These are phyloP conservation scores for Bipolaris oryzae DNA, from an alignment of 2,329 filamentous ascomycete species.

Conservation along the genomic window DNA sequence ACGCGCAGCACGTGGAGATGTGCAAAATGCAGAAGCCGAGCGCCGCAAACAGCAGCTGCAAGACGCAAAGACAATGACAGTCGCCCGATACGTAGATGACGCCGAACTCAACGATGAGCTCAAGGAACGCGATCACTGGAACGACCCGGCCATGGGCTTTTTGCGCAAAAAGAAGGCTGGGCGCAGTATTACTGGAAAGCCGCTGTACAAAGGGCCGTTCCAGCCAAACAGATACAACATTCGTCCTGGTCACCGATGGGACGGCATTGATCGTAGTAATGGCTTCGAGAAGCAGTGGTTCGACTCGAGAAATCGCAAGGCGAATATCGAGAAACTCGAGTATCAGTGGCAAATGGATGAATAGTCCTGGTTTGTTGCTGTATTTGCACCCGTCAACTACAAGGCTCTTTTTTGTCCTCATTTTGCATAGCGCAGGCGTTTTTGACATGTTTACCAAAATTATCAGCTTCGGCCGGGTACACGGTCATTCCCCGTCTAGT, in stretches of 20 bases:
- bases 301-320: constrained; percentile 78
- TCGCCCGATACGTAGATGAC: constrained; percentile 85
- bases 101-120: constrained; percentile 83
- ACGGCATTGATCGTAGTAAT: constrained; percentile 92
- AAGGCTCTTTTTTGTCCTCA: too few relatives aligned
- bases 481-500: too few relatives aligned
- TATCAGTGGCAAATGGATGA: constrained; percentile 98
- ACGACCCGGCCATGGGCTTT: constrained; percentile 89
- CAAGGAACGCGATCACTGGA: constrained; percentile 80
- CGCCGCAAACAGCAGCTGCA: constrained; percentile 70
- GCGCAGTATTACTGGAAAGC: constrained; percentile 60
- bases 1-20: constrained; percentile 80
- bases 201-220: constrained; percentile 77
- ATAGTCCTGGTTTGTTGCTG: constrained; percentile 44
- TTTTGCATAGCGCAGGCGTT: not conserved
- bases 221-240: constrained; percentile 95
- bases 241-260: constrained; percentile 89
- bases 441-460: not conserved
- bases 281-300: constrained; percentile 95
- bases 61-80: constrained; percentile 80
- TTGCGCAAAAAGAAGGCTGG: constrained; percentile 61
- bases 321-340: constrained; percentile 77
- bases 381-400: too few relatives aligned
- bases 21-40: constrained; percentile 74
- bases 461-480: too few relatives aligned